Percentiles rank a stretch among this genome's conserved stretches.
Evolutionary conservation across 1,284 basidiomycete genomes (phyloP).

Genomic region (Melampsora americana): DNA sequence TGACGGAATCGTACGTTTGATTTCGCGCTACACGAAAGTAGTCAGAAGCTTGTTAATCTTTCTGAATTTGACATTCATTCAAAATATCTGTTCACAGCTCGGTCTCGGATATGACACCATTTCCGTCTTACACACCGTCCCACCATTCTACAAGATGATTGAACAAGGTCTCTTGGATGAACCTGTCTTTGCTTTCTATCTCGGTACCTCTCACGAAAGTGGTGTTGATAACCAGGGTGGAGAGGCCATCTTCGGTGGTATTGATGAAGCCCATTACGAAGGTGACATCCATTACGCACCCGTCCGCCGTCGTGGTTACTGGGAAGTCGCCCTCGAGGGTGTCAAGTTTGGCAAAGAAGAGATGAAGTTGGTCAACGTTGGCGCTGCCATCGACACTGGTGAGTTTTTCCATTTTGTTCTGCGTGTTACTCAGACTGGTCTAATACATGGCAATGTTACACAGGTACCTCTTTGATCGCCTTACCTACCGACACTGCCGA

Average conservation of each 20-base stretch:
- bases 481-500: slow-evolving; percentile 92
- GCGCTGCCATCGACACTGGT: slow-evolving; percentile 95
- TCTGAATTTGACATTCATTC: neutral
- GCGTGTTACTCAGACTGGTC: slow-evolving; percentile 17
- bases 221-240: slow-evolving; percentile 62
- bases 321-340: slow-evolving; percentile 61
- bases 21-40: slow-evolving; percentile 27
- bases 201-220: slow-evolving; percentile 80
- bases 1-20: slow-evolving; percentile 49
- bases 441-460: slow-evolving; percentile 36
- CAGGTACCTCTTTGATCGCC: slow-evolving; percentile 83
- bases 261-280: slow-evolving; percentile 73
- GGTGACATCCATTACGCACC: slow-evolving; percentile 86
- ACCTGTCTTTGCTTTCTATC: slow-evolving; percentile 89
- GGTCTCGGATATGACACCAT: slow-evolving; percentile 96
- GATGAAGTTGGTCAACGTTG: slow-evolving; percentile 72
- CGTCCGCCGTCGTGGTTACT: slow-evolving; percentile 93
- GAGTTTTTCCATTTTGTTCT: slow-evolving; percentile 49
- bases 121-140: slow-evolving; percentile 85
- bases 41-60: slow-evolving; percentile 37
- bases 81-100: slow-evolving; percentile 74
- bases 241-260: slow-evolving; percentile 88
- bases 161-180: slow-evolving; percentile 75
- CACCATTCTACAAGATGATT: slow-evolving; percentile 95
- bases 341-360: slow-evolving; percentile 62